These are phyloP conservation scores for Boletus barrowsii DNA, from an alignment of 768 basidiomycete species.

Conservation along the genomic window DNA sequence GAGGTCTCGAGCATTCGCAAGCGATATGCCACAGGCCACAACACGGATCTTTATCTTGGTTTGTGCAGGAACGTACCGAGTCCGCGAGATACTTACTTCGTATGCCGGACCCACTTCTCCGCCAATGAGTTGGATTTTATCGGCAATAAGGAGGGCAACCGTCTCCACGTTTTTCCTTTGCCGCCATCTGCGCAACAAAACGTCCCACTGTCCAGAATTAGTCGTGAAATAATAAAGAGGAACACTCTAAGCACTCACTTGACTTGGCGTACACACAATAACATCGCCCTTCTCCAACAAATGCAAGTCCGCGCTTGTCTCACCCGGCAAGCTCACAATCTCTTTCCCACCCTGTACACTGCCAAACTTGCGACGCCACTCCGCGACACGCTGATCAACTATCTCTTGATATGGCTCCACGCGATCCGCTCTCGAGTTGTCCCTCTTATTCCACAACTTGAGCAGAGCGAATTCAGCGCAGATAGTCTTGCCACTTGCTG, in stretches of 20 bases:
- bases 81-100: constrained; percentile 92
- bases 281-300: too few relatives aligned
- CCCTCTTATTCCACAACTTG: too few relatives aligned
- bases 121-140: constrained; percentile 89
- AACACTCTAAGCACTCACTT: constrained; percentile 46
- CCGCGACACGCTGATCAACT: constrained; percentile 58
- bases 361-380: constrained; percentile 87
- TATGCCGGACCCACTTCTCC: constrained; percentile 50
- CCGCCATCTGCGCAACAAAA: too few relatives aligned
- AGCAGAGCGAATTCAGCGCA: too few relatives aligned
- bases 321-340: too few relatives aligned
- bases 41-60: constrained; percentile 83
- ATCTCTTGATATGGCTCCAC: too few relatives aligned
- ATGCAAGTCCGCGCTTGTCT: too few relatives aligned
- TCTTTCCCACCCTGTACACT: constrained; percentile 66
- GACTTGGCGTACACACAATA: constrained; percentile 46
- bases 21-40: too few relatives aligned
- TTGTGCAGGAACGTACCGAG: constrained; percentile 94
- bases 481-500: too few relatives aligned
- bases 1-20: too few relatives aligned
- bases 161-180: constrained; percentile 58
- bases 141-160: constrained; percentile 88
- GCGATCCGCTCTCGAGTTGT: too few relatives aligned
- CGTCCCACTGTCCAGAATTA: constrained; percentile 25
- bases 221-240: too few relatives aligned